phyloP scores from a whole-genome alignment of 768 basidiomycete species.

The Kockovaella imperatae region DNA sequence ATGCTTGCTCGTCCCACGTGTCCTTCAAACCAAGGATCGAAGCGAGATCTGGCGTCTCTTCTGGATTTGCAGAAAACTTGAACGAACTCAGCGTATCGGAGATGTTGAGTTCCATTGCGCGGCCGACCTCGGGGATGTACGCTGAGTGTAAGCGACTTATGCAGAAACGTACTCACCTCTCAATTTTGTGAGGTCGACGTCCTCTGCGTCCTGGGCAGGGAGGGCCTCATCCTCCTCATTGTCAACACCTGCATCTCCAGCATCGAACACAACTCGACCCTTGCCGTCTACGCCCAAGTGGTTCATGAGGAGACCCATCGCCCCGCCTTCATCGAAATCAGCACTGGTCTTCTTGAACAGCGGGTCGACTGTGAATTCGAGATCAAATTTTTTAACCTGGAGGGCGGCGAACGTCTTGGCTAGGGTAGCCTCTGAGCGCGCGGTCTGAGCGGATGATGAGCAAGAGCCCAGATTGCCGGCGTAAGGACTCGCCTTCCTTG shows the following conservation, averaged over 20 bases:
- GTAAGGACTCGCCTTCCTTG: constrained; percentile 41
- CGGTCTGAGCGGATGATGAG: constrained; percentile 2
- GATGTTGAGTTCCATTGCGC: constrained; percentile 63
- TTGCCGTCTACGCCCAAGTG: constrained; percentile 79
- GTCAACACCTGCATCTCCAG: constrained; percentile 66
- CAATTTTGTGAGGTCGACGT: constrained; percentile 50
- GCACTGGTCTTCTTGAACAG: constrained; percentile 95
- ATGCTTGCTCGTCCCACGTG: constrained; percentile 15
- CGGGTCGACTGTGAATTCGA: constrained; percentile 94
- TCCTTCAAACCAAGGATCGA: constrained; percentile 29
- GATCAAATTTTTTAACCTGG: constrained; percentile 82
- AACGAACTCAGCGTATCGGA: constrained; percentile 74
- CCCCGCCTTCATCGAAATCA: constrained; percentile 98
- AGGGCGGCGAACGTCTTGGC: constrained; percentile 75
- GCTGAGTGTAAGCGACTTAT: constrained; percentile 45
- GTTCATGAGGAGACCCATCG: constrained; percentile 92
- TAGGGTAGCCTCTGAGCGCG: constrained; percentile 69
- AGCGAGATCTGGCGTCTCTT: constrained; percentile 55
- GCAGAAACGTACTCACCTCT: constrained; percentile 21
- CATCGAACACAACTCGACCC: constrained; percentile 89
- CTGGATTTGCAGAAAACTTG: constrained; percentile 64
- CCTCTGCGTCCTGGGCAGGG: constrained; percentile 51
- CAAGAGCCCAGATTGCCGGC: neutral
- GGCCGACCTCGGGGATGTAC: constrained; percentile 64
- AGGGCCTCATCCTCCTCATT: constrained; percentile 61